Evolutionary conservation across 2,329 filamentous ascomycete genomes (phyloP).

Genomic region (Pseudogymnoascus sp.): DNA sequence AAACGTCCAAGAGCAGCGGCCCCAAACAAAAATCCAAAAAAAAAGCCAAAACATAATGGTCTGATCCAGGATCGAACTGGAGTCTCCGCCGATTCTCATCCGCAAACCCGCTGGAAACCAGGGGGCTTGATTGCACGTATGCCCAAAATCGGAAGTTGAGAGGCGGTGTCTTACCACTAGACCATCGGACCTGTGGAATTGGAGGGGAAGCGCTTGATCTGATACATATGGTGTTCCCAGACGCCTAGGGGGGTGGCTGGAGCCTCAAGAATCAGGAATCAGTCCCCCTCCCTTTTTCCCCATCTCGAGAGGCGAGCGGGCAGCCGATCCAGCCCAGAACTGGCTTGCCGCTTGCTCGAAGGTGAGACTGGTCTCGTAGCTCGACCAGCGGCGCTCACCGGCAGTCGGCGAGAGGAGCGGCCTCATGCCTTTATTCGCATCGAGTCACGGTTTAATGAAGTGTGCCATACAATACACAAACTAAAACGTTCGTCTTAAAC

Average conservation of each 20-base stretch:
- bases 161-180: not conserved
- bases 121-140: not conserved
- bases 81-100: conserved; percentile 6
- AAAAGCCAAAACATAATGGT: not conserved
- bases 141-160: conserved; percentile 9
- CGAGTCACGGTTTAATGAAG: not conserved
- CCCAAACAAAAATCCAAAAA: not conserved
- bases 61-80: not conserved
- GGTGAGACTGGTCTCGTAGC: not conserved
- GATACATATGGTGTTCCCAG: not conserved
- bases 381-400: not conserved
- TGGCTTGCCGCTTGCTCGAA: not conserved
- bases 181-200: conserved; percentile 1
- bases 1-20: not conserved
- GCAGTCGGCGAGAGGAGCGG: not conserved
- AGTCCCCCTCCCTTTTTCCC: not conserved
- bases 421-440: not conserved
- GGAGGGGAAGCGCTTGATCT: not conserved
- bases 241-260: not conserved
- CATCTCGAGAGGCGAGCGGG: not conserved
- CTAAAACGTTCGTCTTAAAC: not conserved
- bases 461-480: not conserved
- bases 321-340: not conserved
- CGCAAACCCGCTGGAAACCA: not conserved
- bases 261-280: not conserved